Base-by-base conservation (phyloP, 768 basidiomycete species). In the Trametes gibbosa region DNA sequence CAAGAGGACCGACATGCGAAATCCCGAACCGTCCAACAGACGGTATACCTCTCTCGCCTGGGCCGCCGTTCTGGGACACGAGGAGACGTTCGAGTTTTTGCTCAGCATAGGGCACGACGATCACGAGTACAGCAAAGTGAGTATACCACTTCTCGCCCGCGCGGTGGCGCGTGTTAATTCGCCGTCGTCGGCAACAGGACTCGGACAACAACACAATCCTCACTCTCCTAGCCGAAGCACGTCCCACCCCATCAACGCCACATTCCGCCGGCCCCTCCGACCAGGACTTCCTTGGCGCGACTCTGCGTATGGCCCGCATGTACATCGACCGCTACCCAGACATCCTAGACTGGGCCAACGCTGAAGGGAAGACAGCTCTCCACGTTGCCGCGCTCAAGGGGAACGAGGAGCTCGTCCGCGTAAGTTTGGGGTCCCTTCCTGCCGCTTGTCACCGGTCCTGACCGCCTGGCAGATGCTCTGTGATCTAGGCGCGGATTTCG, bases 81-180 rank as follows among this genome's bases (percentile, higher is more conserved):
- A 95, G 68, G 95, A 96, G 69, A 94, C 92, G 1, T 98, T 96
- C 65, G 94, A 97, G 68, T 97, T 88, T 74, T 78, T 98, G 54
- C 77, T 96, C 52, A 83, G 79, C 62, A 84, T 82, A 21, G 93
- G 93, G 32, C 95, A 97, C 70, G 95, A 98, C 70, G 95, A 98
- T 69, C 87, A 90, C 56, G 95, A 98, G 72, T 77, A 94, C 60
- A 95, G 89, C 74, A 85, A 84, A 80, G 95, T 95, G 69, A 66
- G 87, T 12, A 24, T 37, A 29, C 58, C 47, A 13, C 5, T 9
- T 5, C 25, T 53, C 48, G 43, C 8, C 21, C 10, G 25, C 37
- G 8, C 43, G 13, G 35, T 57, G 40, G 55, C 55, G 56, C 10
- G 17, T 40, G 29, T 25, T 55, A 29, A 48, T 29, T 24, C 42